Conservation (phyloP, 306 rosid genomes). For the Vigna hirtella region DNA sequence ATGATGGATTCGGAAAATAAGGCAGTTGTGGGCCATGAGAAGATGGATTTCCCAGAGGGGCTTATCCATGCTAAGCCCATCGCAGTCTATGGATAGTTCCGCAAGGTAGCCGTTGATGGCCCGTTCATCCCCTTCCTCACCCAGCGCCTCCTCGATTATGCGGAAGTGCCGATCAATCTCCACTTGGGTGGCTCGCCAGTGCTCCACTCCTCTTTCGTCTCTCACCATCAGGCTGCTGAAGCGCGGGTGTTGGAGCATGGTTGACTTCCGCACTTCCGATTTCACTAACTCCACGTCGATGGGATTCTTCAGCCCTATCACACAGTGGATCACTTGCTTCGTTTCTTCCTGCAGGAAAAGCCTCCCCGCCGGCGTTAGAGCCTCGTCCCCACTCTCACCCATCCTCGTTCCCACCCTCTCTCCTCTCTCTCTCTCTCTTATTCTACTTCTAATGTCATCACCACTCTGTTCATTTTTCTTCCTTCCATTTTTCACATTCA, state of each 20-base stretch:
- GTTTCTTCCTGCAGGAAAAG: slow-evolving; percentile 67
- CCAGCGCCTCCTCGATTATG: slow-evolving; percentile 40
- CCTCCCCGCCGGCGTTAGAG: slow-evolving; percentile 79
- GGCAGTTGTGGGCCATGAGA: slow-evolving; percentile 64
- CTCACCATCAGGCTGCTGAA: slow-evolving; percentile 76
- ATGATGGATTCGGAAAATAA: slow-evolving; percentile 72
- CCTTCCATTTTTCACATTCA: too few relatives aligned
- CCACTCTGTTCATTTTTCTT: too few relatives aligned
- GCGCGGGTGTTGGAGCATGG: slow-evolving; percentile 64
- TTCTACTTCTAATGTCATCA: too few relatives aligned
- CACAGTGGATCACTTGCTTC: slow-evolving; percentile 72
- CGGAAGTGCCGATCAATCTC: slow-evolving; percentile 62
- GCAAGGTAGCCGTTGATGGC: slow-evolving; percentile 67
- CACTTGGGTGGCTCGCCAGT: slow-evolving; percentile 72
- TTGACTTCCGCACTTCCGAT: slow-evolving; percentile 48
- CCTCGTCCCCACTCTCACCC: slow-evolving; percentile 49
- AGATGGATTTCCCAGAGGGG: slow-evolving; percentile 93
- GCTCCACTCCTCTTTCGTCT: slow-evolving; percentile 63
- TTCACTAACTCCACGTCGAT: slow-evolving; percentile 54
- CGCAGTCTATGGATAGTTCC: slow-evolving; percentile 46
- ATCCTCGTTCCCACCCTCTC: too few relatives aligned
- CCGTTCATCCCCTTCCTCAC: slow-evolving; percentile 31
- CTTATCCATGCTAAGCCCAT: slow-evolving; percentile 57
- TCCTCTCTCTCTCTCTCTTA: too few relatives aligned
- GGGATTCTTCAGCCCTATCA: slow-evolving; percentile 62